Evolutionary conservation across 1,284 basidiomycete species (phyloP).

Genomic region (Irpex sp.): DNA sequence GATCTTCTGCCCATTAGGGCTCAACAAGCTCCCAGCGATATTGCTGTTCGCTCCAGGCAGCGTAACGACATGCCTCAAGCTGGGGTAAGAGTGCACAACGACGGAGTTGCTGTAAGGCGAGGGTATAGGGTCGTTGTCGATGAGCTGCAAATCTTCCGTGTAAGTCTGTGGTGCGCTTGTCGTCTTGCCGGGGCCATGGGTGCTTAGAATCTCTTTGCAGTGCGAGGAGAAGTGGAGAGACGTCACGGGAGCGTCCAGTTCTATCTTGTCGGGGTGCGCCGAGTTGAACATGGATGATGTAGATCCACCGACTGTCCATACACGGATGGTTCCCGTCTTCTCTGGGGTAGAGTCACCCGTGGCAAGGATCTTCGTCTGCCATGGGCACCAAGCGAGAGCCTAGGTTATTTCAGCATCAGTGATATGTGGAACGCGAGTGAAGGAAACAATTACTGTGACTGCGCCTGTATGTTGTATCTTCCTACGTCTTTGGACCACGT

Average conservation of each 20-base stretch:
- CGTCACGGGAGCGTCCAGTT: conserved; percentile 70
- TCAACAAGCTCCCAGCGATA: conserved; percentile 43
- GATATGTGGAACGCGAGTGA: not conserved
- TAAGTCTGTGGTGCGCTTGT: conserved; percentile 19
- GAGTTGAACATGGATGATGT: not conserved
- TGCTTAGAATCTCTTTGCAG: conserved; percentile 38
- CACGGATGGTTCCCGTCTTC: conserved; percentile 64
- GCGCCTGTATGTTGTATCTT: conserved; percentile 35
- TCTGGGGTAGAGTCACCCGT: conserved; percentile 76
- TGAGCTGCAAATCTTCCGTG: conserved; percentile 27
- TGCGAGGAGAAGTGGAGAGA: conserved; percentile 51
- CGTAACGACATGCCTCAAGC: conserved; percentile 40
- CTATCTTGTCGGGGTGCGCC: conserved; percentile 47
- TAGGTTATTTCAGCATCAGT: conserved; percentile 26
- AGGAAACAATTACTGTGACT: conserved; percentile 21
- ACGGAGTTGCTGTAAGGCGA: conserved; percentile 37
- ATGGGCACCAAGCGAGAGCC: conserved; percentile 92
- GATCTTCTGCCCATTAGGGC: conserved; percentile 43
- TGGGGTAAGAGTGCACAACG: conserved; percentile 54
- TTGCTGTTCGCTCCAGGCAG: conserved; percentile 37
- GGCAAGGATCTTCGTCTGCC: conserved; percentile 81
- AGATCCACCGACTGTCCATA: conserved; percentile 60
- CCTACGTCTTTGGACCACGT: conserved; percentile 47
- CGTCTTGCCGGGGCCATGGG: conserved; percentile 55
- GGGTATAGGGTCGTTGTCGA: conserved; percentile 11